phyloP scores from a whole-genome alignment of 2,329 filamentous ascomycete species.

The Claviceps pusilla region DNA sequence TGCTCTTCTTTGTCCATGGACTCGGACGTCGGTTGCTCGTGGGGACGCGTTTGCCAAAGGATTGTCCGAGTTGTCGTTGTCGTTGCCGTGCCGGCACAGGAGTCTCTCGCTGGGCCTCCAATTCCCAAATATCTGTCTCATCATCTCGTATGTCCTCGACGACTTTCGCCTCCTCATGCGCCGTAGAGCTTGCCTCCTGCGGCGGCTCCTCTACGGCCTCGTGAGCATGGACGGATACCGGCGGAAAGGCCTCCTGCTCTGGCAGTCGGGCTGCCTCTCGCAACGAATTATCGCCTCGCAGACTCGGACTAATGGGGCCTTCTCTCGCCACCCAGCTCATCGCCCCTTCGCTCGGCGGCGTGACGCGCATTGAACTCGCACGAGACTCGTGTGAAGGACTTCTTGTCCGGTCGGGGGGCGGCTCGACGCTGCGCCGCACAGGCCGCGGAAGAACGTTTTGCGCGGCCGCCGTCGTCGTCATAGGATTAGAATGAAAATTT shows the following conservation, averaged over 20 bases:
- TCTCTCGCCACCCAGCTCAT: conserved; percentile 30
- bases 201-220: conserved; percentile 8
- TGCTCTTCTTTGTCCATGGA: conserved; percentile 23
- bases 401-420: conserved; percentile 2
- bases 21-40: conserved; percentile 16
- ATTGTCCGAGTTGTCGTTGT: conserved; percentile 11
- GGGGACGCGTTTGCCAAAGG: conserved; percentile 15
- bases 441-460: conserved; percentile 12
- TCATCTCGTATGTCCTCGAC: conserved; percentile 18
- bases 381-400: conserved; percentile 13
- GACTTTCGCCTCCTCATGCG: conserved; percentile 1
- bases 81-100: conserved; percentile 17
- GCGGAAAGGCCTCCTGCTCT: not conserved
- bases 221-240: conserved; percentile 6
- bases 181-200: not conserved
- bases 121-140: conserved; percentile 41
- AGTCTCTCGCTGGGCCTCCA: conserved; percentile 37
- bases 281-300: conserved; percentile 21
- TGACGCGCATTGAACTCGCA: conserved; percentile 19
- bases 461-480: conserved; percentile 15
- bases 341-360: conserved; percentile 19
- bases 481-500: conserved; percentile 7
- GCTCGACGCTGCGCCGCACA: conserved; percentile 14
- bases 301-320: conserved; percentile 21
- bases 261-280: conserved; percentile 13